Evolutionary conservation across 495 filamentous ascomycete genomes (phyloP), one percentile per base, ranked within the genome.

Genomic region (Aspergillus hancockii): DNA sequence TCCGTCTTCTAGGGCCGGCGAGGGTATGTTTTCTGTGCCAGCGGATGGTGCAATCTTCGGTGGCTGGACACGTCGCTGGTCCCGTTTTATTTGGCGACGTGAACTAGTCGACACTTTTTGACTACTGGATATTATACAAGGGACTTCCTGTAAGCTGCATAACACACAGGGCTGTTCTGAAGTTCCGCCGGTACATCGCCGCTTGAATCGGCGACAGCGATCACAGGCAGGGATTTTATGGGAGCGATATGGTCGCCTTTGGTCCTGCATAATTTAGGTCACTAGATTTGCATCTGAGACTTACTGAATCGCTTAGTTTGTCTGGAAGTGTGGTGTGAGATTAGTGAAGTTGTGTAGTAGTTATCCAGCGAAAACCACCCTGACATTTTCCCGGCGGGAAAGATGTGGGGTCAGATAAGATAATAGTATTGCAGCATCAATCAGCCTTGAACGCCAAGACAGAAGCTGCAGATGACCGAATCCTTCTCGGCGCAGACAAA

Each of bases 211-310:
- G 23, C 71, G 67, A 49, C 71, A 71, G 25, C 60, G 61, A 41
- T 68, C 57, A 52, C 71, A 74, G 5, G 71, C 71, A n/a, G 67
- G 67, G 41, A 64, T 45, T 28, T 68, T 67, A 49, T 74, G 71
- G 19, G 71, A 74, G 30, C 69, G 62, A 31, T 71, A 71, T 10
- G 71, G 69, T 34, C 65, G 62, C 19, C 45, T 54, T 30, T 63
- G 60, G 34, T 49, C 31, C 21, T 53, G 30, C 54, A 62, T 57
- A 10, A 23, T 38, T 30, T 55, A 1, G 25, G 21, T 41, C 21
- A 18, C 3, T 28, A 16, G 32, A n/a, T 41, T 7, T n/a, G 16
- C 13, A 10, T 36, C 34, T 36, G 34, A 36, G 8, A 36, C 12
- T 9, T 9, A 36, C 34, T 14, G 4, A 36, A 2, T 36, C 13